phyloP scores from a whole-genome alignment of 1,284 basidiomycete species.

The Puccinia novopanici region DNA sequence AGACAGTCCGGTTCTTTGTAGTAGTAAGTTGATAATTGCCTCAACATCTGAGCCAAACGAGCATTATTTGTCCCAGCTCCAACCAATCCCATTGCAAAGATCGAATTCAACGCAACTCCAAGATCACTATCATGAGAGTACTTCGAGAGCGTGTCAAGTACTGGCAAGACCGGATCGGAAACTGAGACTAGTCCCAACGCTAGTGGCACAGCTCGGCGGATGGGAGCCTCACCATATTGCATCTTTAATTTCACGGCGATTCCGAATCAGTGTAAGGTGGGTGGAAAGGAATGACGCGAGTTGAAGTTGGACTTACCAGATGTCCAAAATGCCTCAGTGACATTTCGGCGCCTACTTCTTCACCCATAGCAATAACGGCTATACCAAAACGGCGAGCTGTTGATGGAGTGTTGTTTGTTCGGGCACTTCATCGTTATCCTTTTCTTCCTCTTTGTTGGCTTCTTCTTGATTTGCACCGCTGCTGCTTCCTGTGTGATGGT shows the following conservation, averaged over 20 bases:
- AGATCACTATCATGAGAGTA: slow-evolving; percentile 99
- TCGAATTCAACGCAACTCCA: slow-evolving; percentile 91
- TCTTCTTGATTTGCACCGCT: slow-evolving; percentile 51
- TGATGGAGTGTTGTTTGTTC: slow-evolving; percentile 81
- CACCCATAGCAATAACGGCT: slow-evolving; percentile 94
- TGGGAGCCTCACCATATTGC: slow-evolving; percentile 95
- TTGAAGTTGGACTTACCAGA: slow-evolving; percentile 59
- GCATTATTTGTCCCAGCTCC: slow-evolving; percentile 99
- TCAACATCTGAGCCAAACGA: slow-evolving; percentile 92
- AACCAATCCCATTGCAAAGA: slow-evolving; percentile 97
- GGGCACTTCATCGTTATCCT: slow-evolving; percentile 64
- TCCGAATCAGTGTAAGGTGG: neutral
- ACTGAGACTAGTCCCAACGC: slow-evolving; percentile 91
- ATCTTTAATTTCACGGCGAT: slow-evolving; percentile 63
- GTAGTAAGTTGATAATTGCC: slow-evolving; percentile 94
- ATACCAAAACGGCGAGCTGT: slow-evolving; percentile 93
- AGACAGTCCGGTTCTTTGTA: slow-evolving; percentile 95
- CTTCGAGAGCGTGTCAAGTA: slow-evolving; percentile 97
- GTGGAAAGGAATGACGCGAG: neutral
- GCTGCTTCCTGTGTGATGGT: slow-evolving; percentile 65
- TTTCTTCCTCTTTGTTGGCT: slow-evolving; percentile 54
- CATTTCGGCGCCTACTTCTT: slow-evolving; percentile 98
- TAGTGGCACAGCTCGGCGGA: slow-evolving; percentile 90
- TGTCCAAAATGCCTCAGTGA: slow-evolving; percentile 90
- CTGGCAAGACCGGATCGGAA: slow-evolving; percentile 92